Base-by-base conservation (phyloP, 345 rosid species). In the Hibiscus mutabilis region DNA sequence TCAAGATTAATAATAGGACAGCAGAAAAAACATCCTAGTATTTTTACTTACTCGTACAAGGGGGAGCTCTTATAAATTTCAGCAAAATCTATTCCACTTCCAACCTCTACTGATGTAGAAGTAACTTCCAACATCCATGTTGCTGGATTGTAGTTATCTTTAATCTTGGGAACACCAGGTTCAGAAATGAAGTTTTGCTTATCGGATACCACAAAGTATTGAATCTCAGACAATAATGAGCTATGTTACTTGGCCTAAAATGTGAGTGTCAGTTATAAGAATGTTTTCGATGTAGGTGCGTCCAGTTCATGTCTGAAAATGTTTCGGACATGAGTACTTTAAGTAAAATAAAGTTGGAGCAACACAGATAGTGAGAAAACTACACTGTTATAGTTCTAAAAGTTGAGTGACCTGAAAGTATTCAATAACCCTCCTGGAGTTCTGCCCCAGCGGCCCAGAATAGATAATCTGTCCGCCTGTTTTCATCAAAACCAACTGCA, bases 91-190 rank as follows among this genome's bases (percentile, higher is more conserved):
- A 86, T 47, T 14, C 86, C 79, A 44, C 78, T 83, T 66, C 85
- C 84, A 64, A 68, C 59, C 81, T 92, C 94, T 27, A 82, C 73
- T 10, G 89, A 87, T 60, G 69, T 71, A 59, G 89, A 87, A 75
- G 90, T 85, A 33, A 87, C 82, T 46, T 88, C 94, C 66, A 92
- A 63, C 86, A 90, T 82, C 96, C 96, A 90, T 55, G 96, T 90
- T 60, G 96, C 88, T 24, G 97, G 97, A 75, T 92, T 92, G 64
- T 81, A 83, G 42, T 85, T 90, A 47, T 84, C 82, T 79, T 47
- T 86, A 19, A 90, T 87, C 78, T 86, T 87, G 1, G 81, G 72
- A 70, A 84, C 89, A 25, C 91, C 89, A 57, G 82, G 70, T 64
- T 68, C 71, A 29, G 59, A 15, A 49, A 24, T 7, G 47, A 57